These are phyloP conservation scores for Kazachstania sp. DNA, from an alignment of 1,139 yeast species.

Conservation along the genomic window DNA sequence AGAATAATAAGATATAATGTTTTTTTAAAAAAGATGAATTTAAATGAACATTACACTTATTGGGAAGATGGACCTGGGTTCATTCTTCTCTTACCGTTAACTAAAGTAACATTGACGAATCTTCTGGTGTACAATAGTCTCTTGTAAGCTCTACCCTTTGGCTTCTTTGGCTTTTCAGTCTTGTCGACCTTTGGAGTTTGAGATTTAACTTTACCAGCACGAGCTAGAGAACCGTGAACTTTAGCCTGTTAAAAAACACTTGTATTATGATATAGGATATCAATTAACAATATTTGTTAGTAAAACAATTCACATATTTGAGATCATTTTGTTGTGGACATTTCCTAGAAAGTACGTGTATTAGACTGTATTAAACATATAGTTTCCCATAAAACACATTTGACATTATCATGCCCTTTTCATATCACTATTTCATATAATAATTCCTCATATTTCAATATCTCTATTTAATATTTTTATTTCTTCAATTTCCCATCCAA, in stretches of 20 bases:
- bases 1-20: not conserved
- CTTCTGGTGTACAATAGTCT: constrained; percentile 98
- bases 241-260: constrained; percentile 56
- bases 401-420: no score
- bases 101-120: constrained; percentile 95
- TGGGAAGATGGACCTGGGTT: constrained; percentile 66
- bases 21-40: not conserved
- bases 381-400: no score
- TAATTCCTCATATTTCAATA: no score
- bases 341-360: not conserved
- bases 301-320: not conserved
- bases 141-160: constrained; percentile 91
- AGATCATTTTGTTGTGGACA: not conserved
- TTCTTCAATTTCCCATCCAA: not conserved
- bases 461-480: no score
- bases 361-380: no score
- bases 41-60: constrained; percentile 3
- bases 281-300: constrained; percentile 1
- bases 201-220: constrained; percentile 99
- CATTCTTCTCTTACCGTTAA: constrained; percentile 98
- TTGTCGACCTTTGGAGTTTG: constrained; percentile 93
- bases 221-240: constrained; percentile 99
- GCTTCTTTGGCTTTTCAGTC: constrained; percentile 75
- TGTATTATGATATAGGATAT: not conserved
- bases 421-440: no score